A percentile compares a stretch with the other conserved stretches of the same genome.
Conservation (phyloP, 1,284 basidiomycete genomes). For the Fomitopsis palustris region DNA sequence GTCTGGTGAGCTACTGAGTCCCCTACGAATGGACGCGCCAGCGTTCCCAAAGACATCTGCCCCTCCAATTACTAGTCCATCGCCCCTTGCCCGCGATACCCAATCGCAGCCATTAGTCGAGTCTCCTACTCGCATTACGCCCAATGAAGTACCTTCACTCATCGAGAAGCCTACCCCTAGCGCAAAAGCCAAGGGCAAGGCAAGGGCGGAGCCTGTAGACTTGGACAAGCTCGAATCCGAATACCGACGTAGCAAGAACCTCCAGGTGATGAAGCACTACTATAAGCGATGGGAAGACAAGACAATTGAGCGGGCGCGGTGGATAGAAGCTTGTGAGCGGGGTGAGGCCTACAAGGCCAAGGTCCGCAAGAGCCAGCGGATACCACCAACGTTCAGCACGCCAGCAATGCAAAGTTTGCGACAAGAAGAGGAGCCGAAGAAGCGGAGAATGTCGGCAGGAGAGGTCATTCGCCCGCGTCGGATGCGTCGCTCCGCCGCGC, state of each 20-base stretch:
- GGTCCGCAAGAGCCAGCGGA: conserved; percentile 31
- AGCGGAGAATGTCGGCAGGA: conserved; percentile 20
- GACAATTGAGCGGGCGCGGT: conserved; percentile 42
- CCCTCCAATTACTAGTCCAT: conserved; percentile 8
- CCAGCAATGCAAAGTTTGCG: conserved; percentile 10
- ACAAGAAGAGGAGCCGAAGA: conserved; percentile 13
- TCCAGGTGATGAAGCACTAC: conserved; percentile 21
- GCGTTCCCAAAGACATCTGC: conserved; percentile 10
- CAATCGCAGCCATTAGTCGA: conserved; percentile 1
- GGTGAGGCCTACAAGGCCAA: conserved; percentile 58
- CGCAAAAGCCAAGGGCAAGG: conserved; percentile 29
- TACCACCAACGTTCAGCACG: conserved; percentile 26
- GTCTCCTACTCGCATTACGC: neutral
- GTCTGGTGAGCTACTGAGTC: conserved; percentile 29
- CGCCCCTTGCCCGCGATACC: conserved; percentile 10
- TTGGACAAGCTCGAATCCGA: conserved; percentile 8
- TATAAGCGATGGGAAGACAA: conserved; percentile 44
- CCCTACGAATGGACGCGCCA: conserved; percentile 24
- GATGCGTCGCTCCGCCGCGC: conserved; percentile 44
- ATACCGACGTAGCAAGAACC: conserved; percentile 8
- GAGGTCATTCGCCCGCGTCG: conserved; percentile 34
- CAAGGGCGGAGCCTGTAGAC: conserved; percentile 13
- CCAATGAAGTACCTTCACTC: neutral
- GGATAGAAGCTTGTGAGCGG: conserved; percentile 54
- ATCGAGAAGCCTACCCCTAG: neutral